Evolutionary conservation across 176 grass and related monocot genomes (phyloP).

Genomic region (sorghum (Sorghum bicolor)): DNA sequence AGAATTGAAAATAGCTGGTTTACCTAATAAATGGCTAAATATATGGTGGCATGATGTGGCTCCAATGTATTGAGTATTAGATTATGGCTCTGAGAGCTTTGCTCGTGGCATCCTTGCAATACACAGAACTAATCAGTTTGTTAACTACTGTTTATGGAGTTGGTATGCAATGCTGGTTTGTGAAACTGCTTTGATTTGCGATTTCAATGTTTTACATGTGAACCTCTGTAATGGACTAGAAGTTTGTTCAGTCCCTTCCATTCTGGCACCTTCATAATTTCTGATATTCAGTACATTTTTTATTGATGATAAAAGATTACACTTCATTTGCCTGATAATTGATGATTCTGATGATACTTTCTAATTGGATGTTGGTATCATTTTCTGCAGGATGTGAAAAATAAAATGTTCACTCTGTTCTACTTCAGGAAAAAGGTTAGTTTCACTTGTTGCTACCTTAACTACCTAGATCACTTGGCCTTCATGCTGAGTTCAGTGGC

Average conservation of each 20-base stretch:
- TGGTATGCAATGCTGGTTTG: no score
- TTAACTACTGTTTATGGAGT: no score
- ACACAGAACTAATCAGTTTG: no score
- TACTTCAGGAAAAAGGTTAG: constrained; percentile 85
- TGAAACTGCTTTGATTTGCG: no score
- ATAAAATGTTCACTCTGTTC: constrained; percentile 95
- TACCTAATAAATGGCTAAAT: no score
- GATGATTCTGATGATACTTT: not conserved
- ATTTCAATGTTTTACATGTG: no score
- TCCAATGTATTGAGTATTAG: no score
- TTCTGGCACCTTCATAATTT: not conserved
- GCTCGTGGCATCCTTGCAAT: no score
- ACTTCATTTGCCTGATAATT: not conserved
- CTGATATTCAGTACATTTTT: not conserved
- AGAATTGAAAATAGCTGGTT: no score
- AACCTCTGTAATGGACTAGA: no score
- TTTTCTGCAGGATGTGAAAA: constrained; percentile 71
- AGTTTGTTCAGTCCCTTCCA: not conserved
- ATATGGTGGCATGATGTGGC: no score
- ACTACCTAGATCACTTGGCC: not conserved
- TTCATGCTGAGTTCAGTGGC: not conserved
- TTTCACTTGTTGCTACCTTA: not conserved
- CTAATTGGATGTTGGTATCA: constrained; percentile 18
- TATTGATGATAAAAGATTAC: not conserved
- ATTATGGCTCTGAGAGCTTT: no score